Conservation (phyloP, 768 basidiomycete species). For the Kwoniella sp. region DNA sequence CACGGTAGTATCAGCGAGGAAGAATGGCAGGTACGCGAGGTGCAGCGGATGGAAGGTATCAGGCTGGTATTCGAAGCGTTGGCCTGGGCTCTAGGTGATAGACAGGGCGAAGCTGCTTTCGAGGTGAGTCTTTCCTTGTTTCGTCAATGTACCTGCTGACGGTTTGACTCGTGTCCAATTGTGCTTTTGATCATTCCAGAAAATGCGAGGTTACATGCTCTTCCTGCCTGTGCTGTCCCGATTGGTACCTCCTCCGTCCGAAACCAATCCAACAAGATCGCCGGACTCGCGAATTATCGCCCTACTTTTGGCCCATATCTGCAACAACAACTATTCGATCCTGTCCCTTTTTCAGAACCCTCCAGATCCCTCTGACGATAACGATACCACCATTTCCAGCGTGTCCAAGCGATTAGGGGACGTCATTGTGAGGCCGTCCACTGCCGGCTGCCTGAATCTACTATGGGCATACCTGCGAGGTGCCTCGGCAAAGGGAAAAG, state of each 20-base stretch:
- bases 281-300: slow-evolving; percentile 39
- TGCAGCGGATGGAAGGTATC: slow-evolving; percentile 46
- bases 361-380: neutral
- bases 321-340: slow-evolving; percentile 47
- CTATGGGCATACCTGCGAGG: slow-evolving; percentile 40
- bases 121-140: slow-evolving; percentile 24
- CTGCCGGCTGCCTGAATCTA: slow-evolving; percentile 22
- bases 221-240: slow-evolving; percentile 12
- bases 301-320: slow-evolving; percentile 45
- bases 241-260: neutral
- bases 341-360: slow-evolving; percentile 31
- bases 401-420: slow-evolving; percentile 8
- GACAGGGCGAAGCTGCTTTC: slow-evolving; percentile 32
- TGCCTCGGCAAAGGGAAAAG: slow-evolving; percentile 23
- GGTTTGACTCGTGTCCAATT: too few species aligned
- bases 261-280: slow-evolving; percentile 5
- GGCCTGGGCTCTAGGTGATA: slow-evolving; percentile 36
- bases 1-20: slow-evolving; percentile 22
- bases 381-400: neutral
- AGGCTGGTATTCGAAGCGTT: slow-evolving; percentile 39
- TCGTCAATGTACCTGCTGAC: neutral
- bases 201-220: slow-evolving; percentile 20
- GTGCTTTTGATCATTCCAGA: too few species aligned
- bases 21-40: slow-evolving; percentile 41
- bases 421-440: neutral